phyloP scores from a whole-genome alignment of 441 rosid species.

The Jatropha multifida region DNA sequence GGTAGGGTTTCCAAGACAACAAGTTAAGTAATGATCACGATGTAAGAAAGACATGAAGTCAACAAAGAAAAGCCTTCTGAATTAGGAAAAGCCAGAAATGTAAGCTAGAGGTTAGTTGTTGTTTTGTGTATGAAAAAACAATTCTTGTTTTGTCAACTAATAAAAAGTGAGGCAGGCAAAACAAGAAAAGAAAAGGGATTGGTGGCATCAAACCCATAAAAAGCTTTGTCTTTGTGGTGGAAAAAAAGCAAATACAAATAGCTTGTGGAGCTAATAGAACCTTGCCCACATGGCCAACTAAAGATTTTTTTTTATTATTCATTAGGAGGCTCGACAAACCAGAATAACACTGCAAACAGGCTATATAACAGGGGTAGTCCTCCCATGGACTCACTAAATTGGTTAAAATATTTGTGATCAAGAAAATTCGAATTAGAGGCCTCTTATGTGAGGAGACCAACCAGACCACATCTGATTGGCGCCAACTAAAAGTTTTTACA shows the following conservation, averaged over 20 bases:
- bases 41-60: neutral
- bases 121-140: neutral
- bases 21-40: no score
- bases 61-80: neutral
- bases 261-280: neutral
- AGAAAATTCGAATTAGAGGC: no score
- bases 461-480: no score
- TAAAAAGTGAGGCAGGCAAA: neutral
- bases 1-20: no score
- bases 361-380: no score
- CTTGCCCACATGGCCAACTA: neutral
- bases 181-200: neutral
- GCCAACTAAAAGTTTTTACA: no score
- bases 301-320: no score
- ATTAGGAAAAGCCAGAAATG: constrained; percentile 28
- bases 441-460: no score
- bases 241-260: neutral
- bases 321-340: no score
- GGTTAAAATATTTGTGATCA: no score
- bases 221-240: neutral
- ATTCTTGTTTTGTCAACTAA: constrained; percentile 13
- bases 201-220: neutral
- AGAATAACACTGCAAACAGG: no score
- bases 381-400: no score
- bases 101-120: neutral